Evolutionary conservation across 345 rosid species (phyloP).

Genomic region (Schrenkiella parvula): DNA sequence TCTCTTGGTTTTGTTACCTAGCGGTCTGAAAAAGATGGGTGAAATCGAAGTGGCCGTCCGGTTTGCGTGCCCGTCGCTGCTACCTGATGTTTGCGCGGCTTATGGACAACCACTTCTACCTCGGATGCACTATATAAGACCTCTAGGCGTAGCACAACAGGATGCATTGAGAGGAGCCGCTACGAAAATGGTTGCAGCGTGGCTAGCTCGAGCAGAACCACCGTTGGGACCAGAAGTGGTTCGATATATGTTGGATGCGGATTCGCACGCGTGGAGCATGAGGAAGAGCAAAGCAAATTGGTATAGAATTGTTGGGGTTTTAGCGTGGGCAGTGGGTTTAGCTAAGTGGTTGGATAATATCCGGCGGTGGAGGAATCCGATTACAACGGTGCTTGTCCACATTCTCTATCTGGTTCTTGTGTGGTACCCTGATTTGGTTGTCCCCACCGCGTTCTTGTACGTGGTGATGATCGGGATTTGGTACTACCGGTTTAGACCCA

Average conservation of each 20-base stretch:
- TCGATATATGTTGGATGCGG: conserved; percentile 89
- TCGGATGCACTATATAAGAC: conserved; percentile 88
- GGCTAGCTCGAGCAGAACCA: conserved; percentile 88
- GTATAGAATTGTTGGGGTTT: conserved; percentile 89
- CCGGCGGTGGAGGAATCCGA: conserved; percentile 79
- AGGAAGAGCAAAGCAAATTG: conserved; percentile 92
- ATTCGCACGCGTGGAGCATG: conserved; percentile 98
- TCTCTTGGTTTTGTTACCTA: conserved; percentile 49
- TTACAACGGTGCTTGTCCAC: conserved; percentile 82
- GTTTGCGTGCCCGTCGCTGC: conserved; percentile 71
- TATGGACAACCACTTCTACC: conserved; percentile 91
- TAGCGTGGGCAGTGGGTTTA: conserved; percentile 90
- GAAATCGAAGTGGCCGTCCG: conserved; percentile 90
- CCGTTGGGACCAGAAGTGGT: conserved; percentile 87
- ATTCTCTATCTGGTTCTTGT: conserved; percentile 79
- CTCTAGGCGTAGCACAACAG: conserved; percentile 89
- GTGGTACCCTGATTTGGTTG: conserved; percentile 91
- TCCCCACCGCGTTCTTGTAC: conserved; percentile 85
- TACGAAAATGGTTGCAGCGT: conserved; percentile 74
- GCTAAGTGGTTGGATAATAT: conserved; percentile 86
- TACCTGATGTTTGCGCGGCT: conserved; percentile 71
- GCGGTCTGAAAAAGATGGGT: conserved; percentile 94
- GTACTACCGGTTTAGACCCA: conserved; percentile 89
- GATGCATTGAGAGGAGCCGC: conserved; percentile 94
- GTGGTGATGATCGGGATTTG: conserved; percentile 80